Base-by-base conservation (phyloP, 257 asterid genomes). In the Paulownia fortunei region DNA sequence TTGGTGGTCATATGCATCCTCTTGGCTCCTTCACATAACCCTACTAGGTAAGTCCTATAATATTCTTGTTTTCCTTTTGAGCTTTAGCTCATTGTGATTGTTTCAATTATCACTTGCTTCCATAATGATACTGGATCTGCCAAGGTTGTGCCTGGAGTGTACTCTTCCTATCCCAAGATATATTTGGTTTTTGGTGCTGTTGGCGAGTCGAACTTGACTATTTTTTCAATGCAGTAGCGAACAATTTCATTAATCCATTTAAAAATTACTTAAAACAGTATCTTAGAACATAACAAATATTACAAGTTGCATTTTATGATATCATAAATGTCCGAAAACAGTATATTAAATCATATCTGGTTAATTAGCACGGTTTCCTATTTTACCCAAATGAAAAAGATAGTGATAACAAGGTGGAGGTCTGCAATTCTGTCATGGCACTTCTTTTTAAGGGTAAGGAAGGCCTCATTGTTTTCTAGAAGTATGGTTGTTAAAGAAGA, bases 1-100 rank as follows among this genome's bases (percentile, higher is more conserved):
- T 82, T 95, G 85, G 88, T 82, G 81, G 88, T 95, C 63, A 89
- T 95, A 68, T 91, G 97, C 87, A 74, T 95, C 84, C 93, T 95
- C 62, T 90, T 93, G 82, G 93, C 97, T 73, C 99, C 99, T 71
- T 95, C 99, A 1, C 69, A 83, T 74, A 93, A 92, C 88, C 99
- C 99, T 54, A 93, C 98, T 36, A 87, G 99, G 99, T 95, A 89
- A 80, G 12, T 36, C 59, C 68, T 36, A 65, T 10, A 6, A 26
- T 2, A 6, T 42, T 61, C 49, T 39, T 30, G 23, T 74, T 71
- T 30, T 32, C 34, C 9, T 51, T 78, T 24, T 3, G 32, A 12
- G 8, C 37, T 21, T 26, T 73, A 58, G 54, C n/a, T 77, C 24
- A 24, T 36, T 37, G 24, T 74, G 47, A 59, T 55, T 54, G 55